Evolutionary conservation across 495 filamentous ascomycete genomes (phyloP).

Genomic region (Penicillium coprophilum): DNA sequence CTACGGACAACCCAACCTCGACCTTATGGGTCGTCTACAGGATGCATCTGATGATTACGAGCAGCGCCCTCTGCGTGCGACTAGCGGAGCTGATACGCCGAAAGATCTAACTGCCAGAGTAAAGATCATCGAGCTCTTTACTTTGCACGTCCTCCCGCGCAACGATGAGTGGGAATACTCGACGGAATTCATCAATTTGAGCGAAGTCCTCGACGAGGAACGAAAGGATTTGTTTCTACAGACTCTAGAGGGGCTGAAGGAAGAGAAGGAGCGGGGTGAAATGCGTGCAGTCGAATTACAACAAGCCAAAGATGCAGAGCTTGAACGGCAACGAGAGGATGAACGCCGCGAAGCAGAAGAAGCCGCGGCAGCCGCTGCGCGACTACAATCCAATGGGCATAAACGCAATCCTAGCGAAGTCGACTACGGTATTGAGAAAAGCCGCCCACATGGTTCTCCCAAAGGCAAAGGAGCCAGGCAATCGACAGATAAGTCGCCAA

Average conservation of each 20-base stretch:
- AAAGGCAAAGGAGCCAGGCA: conserved; percentile 35
- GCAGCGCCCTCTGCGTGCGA: conserved; percentile 33
- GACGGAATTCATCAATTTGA: conserved; percentile 79
- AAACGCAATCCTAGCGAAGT: conserved; percentile 52
- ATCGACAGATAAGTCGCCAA: conserved; percentile 31
- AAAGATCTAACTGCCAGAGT: conserved; percentile 73
- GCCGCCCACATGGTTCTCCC: conserved; percentile 35
- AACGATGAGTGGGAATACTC: conserved; percentile 97
- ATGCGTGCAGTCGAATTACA: conserved; percentile 60
- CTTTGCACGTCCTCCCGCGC: conserved; percentile 83
- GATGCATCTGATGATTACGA: conserved; percentile 29
- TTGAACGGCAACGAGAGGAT: conserved; percentile 56
- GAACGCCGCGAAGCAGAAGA: conserved; percentile 62
- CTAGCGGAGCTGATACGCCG: conserved; percentile 69
- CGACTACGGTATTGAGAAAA: conserved; percentile 56
- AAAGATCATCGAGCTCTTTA: conserved; percentile 91
- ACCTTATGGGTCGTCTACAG: conserved; percentile 60
- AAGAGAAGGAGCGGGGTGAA: conserved; percentile 74
- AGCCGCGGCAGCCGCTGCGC: conserved; percentile 39
- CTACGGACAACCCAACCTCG: conserved; percentile 65
- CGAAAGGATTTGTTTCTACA: conserved; percentile 81
- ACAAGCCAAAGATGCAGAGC: conserved; percentile 61
- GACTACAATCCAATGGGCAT: conserved; percentile 48
- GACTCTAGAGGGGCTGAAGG: conserved; percentile 57
- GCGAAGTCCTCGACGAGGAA: conserved; percentile 86